Conservation (phyloP, 495 filamentous ascomycete species). For the Penicilliopsis zonata region DNA sequence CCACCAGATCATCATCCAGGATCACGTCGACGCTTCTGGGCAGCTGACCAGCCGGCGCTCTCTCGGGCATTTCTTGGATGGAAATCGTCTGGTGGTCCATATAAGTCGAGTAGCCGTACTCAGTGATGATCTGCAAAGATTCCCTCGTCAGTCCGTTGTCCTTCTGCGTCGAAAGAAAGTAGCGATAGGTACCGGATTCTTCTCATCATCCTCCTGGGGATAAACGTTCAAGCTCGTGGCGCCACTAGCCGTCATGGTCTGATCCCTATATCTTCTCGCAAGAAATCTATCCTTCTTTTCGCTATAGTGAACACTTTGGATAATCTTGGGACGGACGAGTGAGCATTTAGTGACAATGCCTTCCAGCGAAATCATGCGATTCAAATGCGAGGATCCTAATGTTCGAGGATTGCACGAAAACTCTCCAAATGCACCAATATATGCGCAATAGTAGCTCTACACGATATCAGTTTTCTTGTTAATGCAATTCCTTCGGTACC, state of each 20-base stretch:
- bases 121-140: constrained; percentile 56
- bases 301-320: constrained; percentile 94
- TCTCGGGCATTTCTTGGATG: constrained; percentile 98
- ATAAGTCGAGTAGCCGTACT: constrained; percentile 93
- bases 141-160: constrained; percentile 8
- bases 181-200: constrained; percentile 41
- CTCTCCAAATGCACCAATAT: constrained; percentile 88
- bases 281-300: constrained; percentile 75
- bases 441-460: constrained; percentile 85
- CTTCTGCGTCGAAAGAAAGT: constrained; percentile 3
- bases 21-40: constrained; percentile 97
- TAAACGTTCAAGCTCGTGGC: constrained; percentile 83
- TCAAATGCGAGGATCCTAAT: constrained; percentile 74
- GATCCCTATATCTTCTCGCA: constrained; percentile 79
- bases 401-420: constrained; percentile 92
- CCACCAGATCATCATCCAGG: constrained; percentile 91
- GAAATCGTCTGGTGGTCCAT: constrained; percentile 96
- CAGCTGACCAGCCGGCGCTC: constrained; percentile 90
- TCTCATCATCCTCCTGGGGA: constrained; percentile 84
- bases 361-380: constrained; percentile 93
- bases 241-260: constrained; percentile 89
- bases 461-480: not conserved
- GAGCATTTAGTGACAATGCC: constrained; percentile 96
- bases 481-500: not conserved
- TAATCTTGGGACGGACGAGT: constrained; percentile 87